These are phyloP conservation scores for Entonaema liquescens DNA, from an alignment of 495 filamentous ascomycete genomes.

Conservation along the genomic window DNA sequence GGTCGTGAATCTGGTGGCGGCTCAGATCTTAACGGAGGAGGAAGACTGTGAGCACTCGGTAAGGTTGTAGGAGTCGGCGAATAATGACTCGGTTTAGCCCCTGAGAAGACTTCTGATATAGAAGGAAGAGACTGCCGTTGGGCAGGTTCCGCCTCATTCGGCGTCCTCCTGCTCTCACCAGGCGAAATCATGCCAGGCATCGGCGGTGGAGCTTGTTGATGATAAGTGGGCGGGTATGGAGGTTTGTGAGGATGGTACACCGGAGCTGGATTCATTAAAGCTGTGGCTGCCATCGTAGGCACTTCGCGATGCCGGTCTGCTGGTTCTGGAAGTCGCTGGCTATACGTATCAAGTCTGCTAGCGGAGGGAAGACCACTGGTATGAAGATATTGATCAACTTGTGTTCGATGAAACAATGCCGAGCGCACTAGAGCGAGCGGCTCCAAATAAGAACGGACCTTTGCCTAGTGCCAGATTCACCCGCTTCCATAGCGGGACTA, in stretches of 20 bases:
- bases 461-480: slow-evolving; percentile 58
- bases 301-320: slow-evolving; percentile 50
- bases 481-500: slow-evolving; percentile 63
- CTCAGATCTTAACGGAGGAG: slow-evolving; percentile 44
- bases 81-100: slow-evolving; percentile 48
- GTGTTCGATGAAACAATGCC: slow-evolving; percentile 26
- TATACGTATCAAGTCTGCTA: slow-evolving; percentile 46
- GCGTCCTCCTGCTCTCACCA: slow-evolving; percentile 53
- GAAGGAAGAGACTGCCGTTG: slow-evolving; percentile 60
- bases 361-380: slow-evolving; percentile 43
- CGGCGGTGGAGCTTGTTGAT: slow-evolving; percentile 47
- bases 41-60: slow-evolving; percentile 38
- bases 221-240: slow-evolving; percentile 50
- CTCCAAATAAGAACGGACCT: slow-evolving; percentile 54
- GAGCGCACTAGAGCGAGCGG: slow-evolving; percentile 30
- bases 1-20: slow-evolving; percentile 41
- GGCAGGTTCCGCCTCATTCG: slow-evolving; percentile 50
- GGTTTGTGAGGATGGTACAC: slow-evolving; percentile 55
- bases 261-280: slow-evolving; percentile 57
- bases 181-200: slow-evolving; percentile 58
- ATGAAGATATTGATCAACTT: slow-evolving; percentile 45
- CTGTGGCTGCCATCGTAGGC: slow-evolving; percentile 58
- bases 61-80: slow-evolving; percentile 47
- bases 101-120: slow-evolving; percentile 58
- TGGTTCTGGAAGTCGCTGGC: slow-evolving; percentile 48